Conservation (phyloP, 495 filamentous ascomycete genomes). For the Terfezia boudieri region DNA sequence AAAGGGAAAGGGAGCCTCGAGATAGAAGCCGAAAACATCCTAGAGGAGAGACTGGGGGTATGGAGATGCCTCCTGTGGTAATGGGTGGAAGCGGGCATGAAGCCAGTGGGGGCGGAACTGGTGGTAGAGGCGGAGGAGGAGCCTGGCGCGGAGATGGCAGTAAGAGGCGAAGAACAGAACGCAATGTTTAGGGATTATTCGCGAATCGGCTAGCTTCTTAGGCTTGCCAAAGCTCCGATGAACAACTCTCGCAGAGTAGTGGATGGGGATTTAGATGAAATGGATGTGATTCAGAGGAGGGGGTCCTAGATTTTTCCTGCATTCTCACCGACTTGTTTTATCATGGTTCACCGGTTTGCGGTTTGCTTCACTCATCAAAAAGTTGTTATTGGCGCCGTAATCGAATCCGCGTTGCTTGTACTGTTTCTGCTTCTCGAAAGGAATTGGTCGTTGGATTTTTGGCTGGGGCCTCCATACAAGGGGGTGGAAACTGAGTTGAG, state of each 20-base stretch:
- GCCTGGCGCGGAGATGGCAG: constrained; percentile 9
- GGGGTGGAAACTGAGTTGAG: neutral
- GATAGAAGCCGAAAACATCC: neutral
- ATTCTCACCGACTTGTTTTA: neutral
- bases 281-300: constrained; percentile 1
- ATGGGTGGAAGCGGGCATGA: neutral
- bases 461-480: too few species aligned
- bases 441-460: too few species aligned
- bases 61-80: neutral
- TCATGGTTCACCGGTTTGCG: too few species aligned
- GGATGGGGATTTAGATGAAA: neutral
- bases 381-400: too few species aligned
- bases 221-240: too few species aligned
- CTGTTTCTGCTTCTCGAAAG: too few species aligned
- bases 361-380: too few species aligned
- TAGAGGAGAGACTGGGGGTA: neutral
- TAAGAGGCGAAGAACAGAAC: constrained; percentile 10
- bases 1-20: neutral
- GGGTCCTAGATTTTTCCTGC: neutral
- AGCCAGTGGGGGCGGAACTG: constrained; percentile 1
- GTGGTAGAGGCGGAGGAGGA: constrained; percentile 2
- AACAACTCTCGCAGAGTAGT: neutral
- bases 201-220: too few species aligned
- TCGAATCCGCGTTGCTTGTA: too few species aligned
- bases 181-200: neutral